These are phyloP conservation scores for Candida pseudoglaebosa DNA, from an alignment of 805 yeast genomes.

Conservation along the genomic window DNA sequence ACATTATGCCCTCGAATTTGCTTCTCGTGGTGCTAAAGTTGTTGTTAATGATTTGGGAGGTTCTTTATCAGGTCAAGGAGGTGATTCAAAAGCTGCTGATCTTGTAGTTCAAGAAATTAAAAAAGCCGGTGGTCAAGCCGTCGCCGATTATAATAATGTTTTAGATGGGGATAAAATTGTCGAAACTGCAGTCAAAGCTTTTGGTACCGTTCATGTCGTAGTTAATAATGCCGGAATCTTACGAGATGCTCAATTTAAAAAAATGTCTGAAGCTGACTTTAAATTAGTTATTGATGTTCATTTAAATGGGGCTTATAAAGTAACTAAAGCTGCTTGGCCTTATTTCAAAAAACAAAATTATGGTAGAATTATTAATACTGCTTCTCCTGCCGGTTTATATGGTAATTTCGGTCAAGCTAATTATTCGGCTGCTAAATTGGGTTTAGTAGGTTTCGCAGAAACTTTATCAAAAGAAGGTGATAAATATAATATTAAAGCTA, in stretches of 20 bases:
- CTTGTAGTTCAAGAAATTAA: slow-evolving; percentile 82
- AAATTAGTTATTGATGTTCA: slow-evolving; percentile 80
- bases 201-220: slow-evolving; percentile 84
- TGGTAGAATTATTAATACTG: slow-evolving; percentile 90
- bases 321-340: slow-evolving; percentile 91
- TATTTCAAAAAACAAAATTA: slow-evolving; percentile 75
- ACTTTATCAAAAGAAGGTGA: slow-evolving; percentile 93
- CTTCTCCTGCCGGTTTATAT: slow-evolving; percentile 94
- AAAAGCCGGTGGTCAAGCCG: slow-evolving; percentile 76
- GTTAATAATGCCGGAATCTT: slow-evolving; percentile 95
- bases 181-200: slow-evolving; percentile 78
- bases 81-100: slow-evolving; percentile 75
- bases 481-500: slow-evolving; percentile 76
- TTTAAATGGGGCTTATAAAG: slow-evolving; percentile 81
- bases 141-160: slow-evolving; percentile 91
- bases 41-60: slow-evolving; percentile 96
- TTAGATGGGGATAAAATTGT: slow-evolving; percentile 80
- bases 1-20: slow-evolving; percentile 82
- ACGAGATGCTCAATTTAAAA: slow-evolving; percentile 81
- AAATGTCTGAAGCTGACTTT: slow-evolving; percentile 80
- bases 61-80: slow-evolving; percentile 68
- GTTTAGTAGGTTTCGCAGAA: slow-evolving; percentile 86
- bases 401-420: slow-evolving; percentile 97
- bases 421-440: slow-evolving; percentile 91
- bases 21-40: slow-evolving; percentile 88